Base-by-base conservation (phyloP, 2,329 filamentous ascomycete species). In the Clonostachys chloroleuca region DNA sequence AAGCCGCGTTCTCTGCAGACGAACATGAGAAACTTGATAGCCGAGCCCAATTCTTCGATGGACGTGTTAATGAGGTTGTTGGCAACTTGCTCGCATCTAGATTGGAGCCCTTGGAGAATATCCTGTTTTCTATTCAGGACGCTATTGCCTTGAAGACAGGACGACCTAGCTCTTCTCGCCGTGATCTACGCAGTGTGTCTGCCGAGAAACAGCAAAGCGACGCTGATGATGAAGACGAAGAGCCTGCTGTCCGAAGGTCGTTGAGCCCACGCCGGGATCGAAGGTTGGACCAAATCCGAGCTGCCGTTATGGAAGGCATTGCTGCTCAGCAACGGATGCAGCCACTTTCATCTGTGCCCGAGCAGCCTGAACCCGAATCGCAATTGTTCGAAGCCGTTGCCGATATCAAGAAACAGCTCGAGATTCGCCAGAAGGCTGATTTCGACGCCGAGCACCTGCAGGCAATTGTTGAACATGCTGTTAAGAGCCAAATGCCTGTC, bases 211-310 rank as follows among this genome's bases (percentile, higher is more conserved):
- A 81, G 43, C 84, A 95, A 49, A 96, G 92, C 61, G 94, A 97
- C 67, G 92, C 94, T 12, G 92, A 97, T 62, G 92, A 96, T 52
- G 91, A 96, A 60, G 92, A 95, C 54, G 91, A 96, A 18, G 88
- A 85, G 48, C 78, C 82, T 47, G 51, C 69, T 49, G 69, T 75
- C 52, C 76, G 82, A 61, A 84, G 89, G 45, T 87, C 87, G 6
- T 77, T 84, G 55, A 96, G 92, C 55, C 89, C 91, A 16, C 80
- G 81, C 48, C 80, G 85, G 51, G 90, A 95, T 59, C 84, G 85
- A 57, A 89, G 83, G 56, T 66, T 92, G 57, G 91, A 96, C 49
- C 90, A 92, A 63, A 89, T 99, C 53, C 86, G 85, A 46, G 72
- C 74, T 20, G 81, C 82, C 40, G 77, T 92, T 24, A 69, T 85